phyloP scores from a whole-genome alignment of 2,329 filamentous ascomycete genomes.

The Sclerotinia spermophila region DNA sequence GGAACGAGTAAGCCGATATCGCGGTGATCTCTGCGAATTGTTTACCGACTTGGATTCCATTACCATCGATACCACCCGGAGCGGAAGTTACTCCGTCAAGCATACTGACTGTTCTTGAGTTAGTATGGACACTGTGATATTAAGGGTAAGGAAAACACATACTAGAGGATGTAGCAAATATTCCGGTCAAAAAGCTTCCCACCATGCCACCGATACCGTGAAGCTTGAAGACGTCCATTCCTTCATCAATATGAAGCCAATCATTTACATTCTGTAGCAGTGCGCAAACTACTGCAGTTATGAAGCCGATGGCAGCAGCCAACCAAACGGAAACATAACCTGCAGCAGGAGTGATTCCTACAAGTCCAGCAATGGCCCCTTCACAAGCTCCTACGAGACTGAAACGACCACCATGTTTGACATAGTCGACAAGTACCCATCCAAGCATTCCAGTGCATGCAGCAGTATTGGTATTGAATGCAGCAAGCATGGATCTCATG shows the following conservation, averaged over 20 bases:
- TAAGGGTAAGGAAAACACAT: conserved; percentile 18
- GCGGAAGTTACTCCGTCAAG: conserved; percentile 49
- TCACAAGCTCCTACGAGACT: conserved; percentile 50
- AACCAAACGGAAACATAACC: conserved; percentile 53
- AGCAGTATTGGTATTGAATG: conserved; percentile 57
- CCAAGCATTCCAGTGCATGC: conserved; percentile 51
- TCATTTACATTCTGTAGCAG: conserved; percentile 46
- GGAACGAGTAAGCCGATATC: conserved; percentile 53
- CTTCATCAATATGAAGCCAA: conserved; percentile 52
- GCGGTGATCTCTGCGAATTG: conserved; percentile 56
- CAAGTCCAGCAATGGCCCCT: conserved; percentile 54
- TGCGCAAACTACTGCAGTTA: conserved; percentile 45
- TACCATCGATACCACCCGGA: conserved; percentile 45
- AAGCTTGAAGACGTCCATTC: conserved; percentile 57
- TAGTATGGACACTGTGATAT: not conserved
- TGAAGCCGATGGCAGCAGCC: conserved; percentile 48
- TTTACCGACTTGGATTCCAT: conserved; percentile 53
- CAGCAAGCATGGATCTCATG: conserved; percentile 51
- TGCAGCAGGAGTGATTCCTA: conserved; percentile 56
- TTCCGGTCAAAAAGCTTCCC: conserved; percentile 53
- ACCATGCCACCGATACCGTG: conserved; percentile 58
- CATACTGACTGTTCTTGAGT: conserved; percentile 41
- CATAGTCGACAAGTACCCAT: conserved; percentile 52
- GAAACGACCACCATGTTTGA: conserved; percentile 46
- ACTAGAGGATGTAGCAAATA: conserved; percentile 48